Base-by-base conservation (phyloP, 306 rosid genomes). In the Glycine tomentella region DNA sequence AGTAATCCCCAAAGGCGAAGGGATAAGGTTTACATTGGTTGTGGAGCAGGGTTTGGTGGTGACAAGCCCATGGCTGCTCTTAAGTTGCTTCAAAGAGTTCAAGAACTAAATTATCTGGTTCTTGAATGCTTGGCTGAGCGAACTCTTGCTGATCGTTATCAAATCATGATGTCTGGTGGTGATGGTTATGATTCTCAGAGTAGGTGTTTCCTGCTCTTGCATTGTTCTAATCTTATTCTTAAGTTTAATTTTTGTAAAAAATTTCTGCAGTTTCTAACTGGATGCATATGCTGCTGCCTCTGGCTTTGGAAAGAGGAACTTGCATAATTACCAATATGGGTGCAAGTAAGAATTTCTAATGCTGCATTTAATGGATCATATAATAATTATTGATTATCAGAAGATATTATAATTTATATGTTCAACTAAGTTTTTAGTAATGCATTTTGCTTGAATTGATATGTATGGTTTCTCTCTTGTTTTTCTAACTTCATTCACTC, bases 31-130 rank as follows among this genome's bases (percentile, higher is more conserved):
- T 88, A 81, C 79, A 84, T 95, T 82, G 99, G 99, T 44, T 93
- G 99, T 74, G 99, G 99, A 69, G 98, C 99, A 65, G 99, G 99
- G 48, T 95, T 95, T 85, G 92, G 98, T 36, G 98, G 99, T 75
- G 99, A 95, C 76, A 87, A 98, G 87, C 96, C 93, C 56, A 69
- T 87, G 84, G 98, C 97, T 72, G 97, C 99, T 74, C 93, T 89
- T 48, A 95, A 93, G 85, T 80, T 95, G 77, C 93, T 95, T 46
- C 88, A 86, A 82, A 90, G 93, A 82, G 97, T 93, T 53, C 68
- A 84, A 75, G 91, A 90, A 57, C 89, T 95, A n/a, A 88, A 93
- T 82, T 95, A 95, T 87, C 82, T 95, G n/a, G 90, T 95, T 10
- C 98, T 95, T 16, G 99, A 95, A 89, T 95, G 98, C 91, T 88